These are phyloP conservation scores for Euphrasia arctica DNA, from an alignment of 305 asterid genomes.

Conservation along the genomic window DNA sequence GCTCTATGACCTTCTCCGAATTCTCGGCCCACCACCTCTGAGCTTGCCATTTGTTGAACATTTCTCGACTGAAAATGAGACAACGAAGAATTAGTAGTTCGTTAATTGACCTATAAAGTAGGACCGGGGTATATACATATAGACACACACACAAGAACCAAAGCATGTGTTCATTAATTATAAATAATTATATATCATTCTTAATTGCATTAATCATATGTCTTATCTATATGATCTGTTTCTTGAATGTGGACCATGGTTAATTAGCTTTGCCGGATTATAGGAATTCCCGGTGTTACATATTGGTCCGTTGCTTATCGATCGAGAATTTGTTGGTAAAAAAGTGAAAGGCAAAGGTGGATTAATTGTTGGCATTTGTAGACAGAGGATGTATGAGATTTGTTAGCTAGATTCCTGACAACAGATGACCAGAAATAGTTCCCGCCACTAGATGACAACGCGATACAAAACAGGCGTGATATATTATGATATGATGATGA, in stretches of 20 bases:
- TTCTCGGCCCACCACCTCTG: constrained; percentile 97
- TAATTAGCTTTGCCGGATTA: too few species aligned
- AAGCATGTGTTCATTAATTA: too few species aligned
- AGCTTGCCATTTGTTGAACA: constrained; percentile 93
- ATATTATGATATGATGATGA: constrained; percentile 45
- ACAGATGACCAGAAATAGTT: constrained; percentile 29
- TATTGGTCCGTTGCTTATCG: too few species aligned
- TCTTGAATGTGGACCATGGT: too few species aligned
- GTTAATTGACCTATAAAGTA: too few species aligned
- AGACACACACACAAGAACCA: too few species aligned
- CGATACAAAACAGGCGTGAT: constrained; percentile 3
- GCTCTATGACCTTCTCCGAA: constrained; percentile 80
- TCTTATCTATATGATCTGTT: too few species aligned
- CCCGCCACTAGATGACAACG: constrained; percentile 39
- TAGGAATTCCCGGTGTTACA: too few species aligned
- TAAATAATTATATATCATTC: too few species aligned
- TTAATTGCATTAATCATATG: too few species aligned
- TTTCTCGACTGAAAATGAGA: constrained; percentile 61
- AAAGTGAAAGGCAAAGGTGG: background rate
- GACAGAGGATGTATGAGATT: constrained; percentile 13
- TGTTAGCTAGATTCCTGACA: constrained; percentile 20
- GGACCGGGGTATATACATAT: too few species aligned
- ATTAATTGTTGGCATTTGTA: background rate
- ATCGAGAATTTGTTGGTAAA: too few species aligned
- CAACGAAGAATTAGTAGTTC: background rate